Conservation (phyloP, 2,329 filamentous ascomycete species). For the Magnaporthales sp. region DNA sequence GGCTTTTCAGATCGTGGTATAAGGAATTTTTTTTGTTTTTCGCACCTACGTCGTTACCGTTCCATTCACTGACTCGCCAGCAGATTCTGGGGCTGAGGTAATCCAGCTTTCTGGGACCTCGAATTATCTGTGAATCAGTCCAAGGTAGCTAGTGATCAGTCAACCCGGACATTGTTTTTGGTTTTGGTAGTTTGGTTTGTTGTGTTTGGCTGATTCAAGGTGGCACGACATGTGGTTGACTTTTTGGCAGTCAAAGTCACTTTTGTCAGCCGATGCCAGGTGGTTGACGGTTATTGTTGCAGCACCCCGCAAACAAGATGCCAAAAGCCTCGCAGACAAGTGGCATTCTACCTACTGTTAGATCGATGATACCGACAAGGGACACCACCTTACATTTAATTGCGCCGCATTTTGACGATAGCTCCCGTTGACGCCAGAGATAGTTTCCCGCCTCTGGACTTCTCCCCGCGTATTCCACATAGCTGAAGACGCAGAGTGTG, state of each 20-base stretch:
- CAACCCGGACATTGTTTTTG: no score
- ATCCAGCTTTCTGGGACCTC: no score
- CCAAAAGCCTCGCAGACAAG: background rate
- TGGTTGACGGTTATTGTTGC: background rate
- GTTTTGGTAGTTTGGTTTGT: no score
- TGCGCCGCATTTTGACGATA: background rate
- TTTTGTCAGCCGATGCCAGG: background rate
- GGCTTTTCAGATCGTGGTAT: background rate
- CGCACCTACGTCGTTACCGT: background rate
- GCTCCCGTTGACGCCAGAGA: background rate
- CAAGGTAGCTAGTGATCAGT: no score
- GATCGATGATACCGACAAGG: background rate
- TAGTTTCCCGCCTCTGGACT: background rate
- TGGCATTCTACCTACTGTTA: background rate
- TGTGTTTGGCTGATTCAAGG: background rate
- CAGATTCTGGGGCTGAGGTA: background rate
- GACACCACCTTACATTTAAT: background rate
- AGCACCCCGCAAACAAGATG: background rate
- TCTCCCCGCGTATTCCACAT: background rate
- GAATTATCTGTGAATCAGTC: no score
- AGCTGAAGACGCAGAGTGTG: background rate
- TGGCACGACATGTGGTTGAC: background rate
- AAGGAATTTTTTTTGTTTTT: background rate
- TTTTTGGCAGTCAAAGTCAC: background rate
- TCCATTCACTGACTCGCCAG: background rate